Base-by-base conservation (phyloP, 176 grass and related monocot genomes). In the Aegilops umbellulata region DNA sequence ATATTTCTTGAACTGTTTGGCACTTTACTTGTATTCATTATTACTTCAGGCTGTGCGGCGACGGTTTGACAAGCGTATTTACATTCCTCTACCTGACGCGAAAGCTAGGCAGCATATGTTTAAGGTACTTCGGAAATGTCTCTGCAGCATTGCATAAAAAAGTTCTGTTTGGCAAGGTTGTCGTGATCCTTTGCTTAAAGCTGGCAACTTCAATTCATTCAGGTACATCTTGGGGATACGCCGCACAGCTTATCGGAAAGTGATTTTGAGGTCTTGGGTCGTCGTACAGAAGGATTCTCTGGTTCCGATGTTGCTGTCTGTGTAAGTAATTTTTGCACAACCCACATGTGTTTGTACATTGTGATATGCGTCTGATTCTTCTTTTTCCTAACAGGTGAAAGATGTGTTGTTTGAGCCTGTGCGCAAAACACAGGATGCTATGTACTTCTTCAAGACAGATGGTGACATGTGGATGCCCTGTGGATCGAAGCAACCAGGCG, bases 21-120 rank as follows among this genome's bases (percentile, higher is more conserved):
- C 85, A 58, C 12, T 84, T 85, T 60, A 64, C 78, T 29, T 29
- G 41, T 26, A 35, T 80, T 84, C 23, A 69, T 85, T 91, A 44
- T 85, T 91, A 44, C 24, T 88, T 36, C 81, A 98, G 96, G 96
- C 96, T 87, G 91, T 98, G 17, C 85, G 96, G 65, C 83, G 96
- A 20, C 92, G 96, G 65, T 98, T 98, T 91, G 96, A 98, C 77
- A 98, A 98, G 78, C 83, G 96, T 67, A 98, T 98, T 78, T 95
- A 98, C 90, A 98, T 98, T 82, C 96, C 96, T 26, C 96, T 98
- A 90, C 96, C 96, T 30, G 96, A 98, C 29, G 24, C 83, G 16
- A 98, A 98, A 89, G 96, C 96, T 76, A 95, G 96, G 84, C 93
- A 98, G 44, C 96, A 98, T 74, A 98, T 98, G 90, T 98, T 98